These are phyloP conservation scores for Pythium brassicae DNA, from an alignment of 352 stramenopile genomes.

Conservation along the genomic window DNA sequence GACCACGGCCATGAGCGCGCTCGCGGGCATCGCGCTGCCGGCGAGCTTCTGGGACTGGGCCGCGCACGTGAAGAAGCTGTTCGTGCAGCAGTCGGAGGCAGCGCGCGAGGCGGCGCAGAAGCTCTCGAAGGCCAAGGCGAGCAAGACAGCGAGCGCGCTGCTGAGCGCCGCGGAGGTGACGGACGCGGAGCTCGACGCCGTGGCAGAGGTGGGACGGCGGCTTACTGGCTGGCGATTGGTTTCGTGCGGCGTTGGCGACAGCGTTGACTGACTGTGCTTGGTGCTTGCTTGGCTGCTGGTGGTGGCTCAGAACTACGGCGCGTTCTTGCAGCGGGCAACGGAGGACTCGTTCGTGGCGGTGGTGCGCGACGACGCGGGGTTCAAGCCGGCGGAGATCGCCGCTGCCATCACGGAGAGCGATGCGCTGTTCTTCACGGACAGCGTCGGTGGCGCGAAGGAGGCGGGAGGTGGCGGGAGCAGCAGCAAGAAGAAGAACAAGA, in stretches of 20 bases:
- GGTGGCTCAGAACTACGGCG: slow-evolving; percentile 33
- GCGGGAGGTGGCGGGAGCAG: slow-evolving; percentile 3
- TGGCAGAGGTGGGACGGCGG: slow-evolving; percentile 37
- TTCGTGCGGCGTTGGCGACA: neutral
- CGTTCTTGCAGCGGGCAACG: slow-evolving; percentile 28
- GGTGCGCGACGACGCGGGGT: slow-evolving; percentile 3
- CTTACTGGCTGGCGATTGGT: too few species aligned
- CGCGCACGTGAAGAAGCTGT: slow-evolving; percentile 33
- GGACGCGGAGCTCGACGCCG: slow-evolving; percentile 27
- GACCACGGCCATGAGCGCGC: slow-evolving; percentile 36
- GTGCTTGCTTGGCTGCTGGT: slow-evolving; percentile 3
- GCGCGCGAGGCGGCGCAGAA: slow-evolving; percentile 25
- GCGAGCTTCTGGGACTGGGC: slow-evolving; percentile 44
- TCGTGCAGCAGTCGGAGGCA: slow-evolving; percentile 11
- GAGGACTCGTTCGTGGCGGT: slow-evolving; percentile 13
- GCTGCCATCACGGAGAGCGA: slow-evolving; percentile 3
- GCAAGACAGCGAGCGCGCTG: slow-evolving; percentile 41
- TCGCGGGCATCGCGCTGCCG: slow-evolving; percentile 40
- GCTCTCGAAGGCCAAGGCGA: slow-evolving; percentile 24
- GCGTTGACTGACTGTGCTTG: neutral
- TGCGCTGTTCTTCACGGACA: slow-evolving; percentile 60
- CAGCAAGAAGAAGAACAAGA: slow-evolving; percentile 1
- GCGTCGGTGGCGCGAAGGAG: slow-evolving; percentile 32
- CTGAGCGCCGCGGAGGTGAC: slow-evolving; percentile 41
- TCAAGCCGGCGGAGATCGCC: neutral